Conservation (phyloP, 2,329 filamentous ascomycete genomes). For the Pestalotiopsis fici region DNA sequence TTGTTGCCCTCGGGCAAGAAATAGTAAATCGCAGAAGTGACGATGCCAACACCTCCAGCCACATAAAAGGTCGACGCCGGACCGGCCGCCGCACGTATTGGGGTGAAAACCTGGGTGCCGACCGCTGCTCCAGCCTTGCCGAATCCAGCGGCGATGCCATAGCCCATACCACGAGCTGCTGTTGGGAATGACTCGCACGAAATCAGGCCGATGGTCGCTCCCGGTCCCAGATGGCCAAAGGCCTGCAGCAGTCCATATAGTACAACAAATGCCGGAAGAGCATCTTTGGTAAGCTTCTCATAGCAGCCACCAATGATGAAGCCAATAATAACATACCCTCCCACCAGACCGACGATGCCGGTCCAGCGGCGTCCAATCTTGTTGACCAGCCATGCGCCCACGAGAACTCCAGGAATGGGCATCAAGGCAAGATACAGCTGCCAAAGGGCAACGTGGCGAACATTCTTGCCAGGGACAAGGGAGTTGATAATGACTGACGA, state of each 20-base stretch:
- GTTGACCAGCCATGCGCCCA: conserved; percentile 49
- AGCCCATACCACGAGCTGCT: conserved; percentile 51
- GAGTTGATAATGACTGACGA: conserved; percentile 16
- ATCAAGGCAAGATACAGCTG: conserved; percentile 6
- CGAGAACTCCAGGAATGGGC: conserved; percentile 40
- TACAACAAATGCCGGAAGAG: conserved; percentile 50
- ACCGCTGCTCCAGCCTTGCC: conserved; percentile 53
- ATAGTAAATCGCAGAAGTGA: conserved; percentile 5
- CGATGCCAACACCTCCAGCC: background rate
- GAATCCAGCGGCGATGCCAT: conserved; percentile 50
- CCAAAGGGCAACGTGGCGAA: background rate
- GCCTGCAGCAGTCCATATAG: conserved; percentile 54
- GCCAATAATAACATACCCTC: conserved; percentile 38
- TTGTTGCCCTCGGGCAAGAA: conserved; percentile 7
- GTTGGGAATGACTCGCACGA: conserved; percentile 54
- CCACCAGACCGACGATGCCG: conserved; percentile 49
- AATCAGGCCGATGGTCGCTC: conserved; percentile 50
- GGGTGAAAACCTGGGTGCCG: conserved; percentile 33
- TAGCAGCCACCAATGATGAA: conserved; percentile 46
- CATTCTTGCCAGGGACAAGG: background rate
- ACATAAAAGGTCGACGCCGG: background rate
- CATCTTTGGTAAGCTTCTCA: conserved; percentile 36
- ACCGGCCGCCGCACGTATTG: background rate
- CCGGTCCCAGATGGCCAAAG: conserved; percentile 50
- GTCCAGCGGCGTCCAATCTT: conserved; percentile 47